Percentiles rank a stretch among this genome's conserved stretches.
phyloP scores from a whole-genome alignment of 73 alveolate species.

The Paramecium primaurelia region DNA sequence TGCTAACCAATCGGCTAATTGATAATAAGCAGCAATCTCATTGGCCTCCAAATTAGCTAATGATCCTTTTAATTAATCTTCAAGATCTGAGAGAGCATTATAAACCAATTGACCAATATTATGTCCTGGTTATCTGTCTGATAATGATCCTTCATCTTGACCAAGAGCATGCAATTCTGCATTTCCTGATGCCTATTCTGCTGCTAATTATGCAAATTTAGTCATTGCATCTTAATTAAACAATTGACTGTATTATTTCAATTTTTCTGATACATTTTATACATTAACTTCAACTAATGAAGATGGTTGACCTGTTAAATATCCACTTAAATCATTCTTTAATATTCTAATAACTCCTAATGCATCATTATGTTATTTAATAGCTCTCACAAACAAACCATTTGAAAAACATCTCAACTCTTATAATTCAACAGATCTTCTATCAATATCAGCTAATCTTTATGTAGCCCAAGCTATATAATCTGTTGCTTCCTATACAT shows the following conservation, averaged over 20 bases:
- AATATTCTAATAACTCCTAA: background rate
- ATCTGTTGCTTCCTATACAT: background rate
- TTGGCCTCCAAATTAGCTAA: background rate
- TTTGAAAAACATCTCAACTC: conserved; percentile 23
- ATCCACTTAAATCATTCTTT: conserved; percentile 25
- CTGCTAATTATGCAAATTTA: conserved; percentile 28
- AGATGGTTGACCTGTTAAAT: background rate
- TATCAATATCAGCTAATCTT: conserved; percentile 23
- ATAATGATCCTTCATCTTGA: background rate
- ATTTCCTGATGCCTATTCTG: conserved; percentile 44
- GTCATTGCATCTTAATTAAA: conserved; percentile 20
- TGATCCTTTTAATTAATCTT: background rate
- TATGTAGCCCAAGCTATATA: background rate
- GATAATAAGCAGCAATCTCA: conserved; percentile 12
- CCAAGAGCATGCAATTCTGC: conserved; percentile 35
- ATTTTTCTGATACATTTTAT: background rate
- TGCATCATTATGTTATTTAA: background rate
- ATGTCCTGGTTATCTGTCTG: background rate
- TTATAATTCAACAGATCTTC: conserved; percentile 1
- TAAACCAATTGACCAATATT: conserved; percentile 7
- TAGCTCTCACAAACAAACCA: conserved; percentile 3
- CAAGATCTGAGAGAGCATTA: conserved; percentile 5
- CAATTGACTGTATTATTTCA: background rate
- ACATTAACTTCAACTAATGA: background rate
- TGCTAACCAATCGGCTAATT: conserved; percentile 27